Evolutionary conservation across 2,329 filamentous ascomycete genomes (phyloP).

Genomic region (Microdochium paspali): DNA sequence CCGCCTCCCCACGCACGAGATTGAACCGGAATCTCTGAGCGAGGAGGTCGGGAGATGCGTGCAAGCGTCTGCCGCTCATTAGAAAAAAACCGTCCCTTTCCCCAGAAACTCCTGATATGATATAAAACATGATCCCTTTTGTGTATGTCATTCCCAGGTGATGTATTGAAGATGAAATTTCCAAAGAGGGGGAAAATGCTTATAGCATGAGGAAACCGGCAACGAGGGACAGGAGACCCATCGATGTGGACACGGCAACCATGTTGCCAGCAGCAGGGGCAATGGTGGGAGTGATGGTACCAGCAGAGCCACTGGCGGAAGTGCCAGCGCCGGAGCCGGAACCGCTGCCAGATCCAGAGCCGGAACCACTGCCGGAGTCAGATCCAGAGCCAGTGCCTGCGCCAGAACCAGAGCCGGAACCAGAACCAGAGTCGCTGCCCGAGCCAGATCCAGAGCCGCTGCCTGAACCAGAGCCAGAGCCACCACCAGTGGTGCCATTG

Average conservation of each 20-base stretch:
- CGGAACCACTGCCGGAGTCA: neutral
- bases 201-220: slow-evolving; percentile 31
- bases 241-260: slow-evolving; percentile 27
- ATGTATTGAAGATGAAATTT: neutral
- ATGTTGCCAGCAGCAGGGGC: slow-evolving; percentile 8
- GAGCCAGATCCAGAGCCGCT: slow-evolving; percentile 1
- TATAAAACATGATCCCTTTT: neutral
- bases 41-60: neutral
- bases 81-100: neutral
- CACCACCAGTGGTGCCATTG: slow-evolving; percentile 10
- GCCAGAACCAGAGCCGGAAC: neutral
- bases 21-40: neutral
- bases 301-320: neutral
- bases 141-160: neutral
- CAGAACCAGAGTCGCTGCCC: slow-evolving; percentile 2
- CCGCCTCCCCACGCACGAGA: neutral
- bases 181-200: slow-evolving; percentile 2
- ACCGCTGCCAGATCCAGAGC: neutral
- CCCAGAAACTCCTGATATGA: neutral
- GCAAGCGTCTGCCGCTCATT: too few relatives aligned
- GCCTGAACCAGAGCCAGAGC: slow-evolving; percentile 9
- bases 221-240: slow-evolving; percentile 31
- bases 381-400: slow-evolving; percentile 4
- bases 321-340: slow-evolving; percentile 2
- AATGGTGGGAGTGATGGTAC: slow-evolving; percentile 3